Percentiles rank a stretch among this genome's conserved stretches.
These are phyloP conservation scores for Fonsecaea erecta DNA, from an alignment of 2,329 filamentous ascomycete species.

Conservation along the genomic window DNA sequence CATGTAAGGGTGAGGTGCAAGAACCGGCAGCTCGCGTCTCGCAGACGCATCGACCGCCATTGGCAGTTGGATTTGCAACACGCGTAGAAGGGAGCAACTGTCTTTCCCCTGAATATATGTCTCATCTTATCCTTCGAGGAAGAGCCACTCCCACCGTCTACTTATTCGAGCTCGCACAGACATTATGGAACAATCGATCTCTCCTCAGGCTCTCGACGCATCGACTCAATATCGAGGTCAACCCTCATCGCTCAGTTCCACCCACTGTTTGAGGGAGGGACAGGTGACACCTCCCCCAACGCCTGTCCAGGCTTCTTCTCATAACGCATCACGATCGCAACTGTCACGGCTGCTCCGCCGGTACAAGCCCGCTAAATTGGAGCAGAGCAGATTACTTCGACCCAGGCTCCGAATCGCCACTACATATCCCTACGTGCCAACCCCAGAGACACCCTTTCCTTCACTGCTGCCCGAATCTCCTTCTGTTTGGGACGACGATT, in stretches of 20 bases:
- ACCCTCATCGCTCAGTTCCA: constrained; percentile 13
- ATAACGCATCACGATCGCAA: constrained; percentile 17
- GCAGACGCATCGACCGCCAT: constrained; percentile 7
- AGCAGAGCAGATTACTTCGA: constrained; percentile 6
- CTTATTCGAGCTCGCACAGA: constrained; percentile 2
- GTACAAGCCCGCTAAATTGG: constrained; percentile 20
- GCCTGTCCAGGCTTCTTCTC: neutral
- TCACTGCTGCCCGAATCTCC: constrained; percentile 18
- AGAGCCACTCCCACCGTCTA: constrained; percentile 3
- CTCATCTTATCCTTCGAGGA: constrained; percentile 20
- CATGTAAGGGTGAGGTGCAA: constrained; percentile 25
- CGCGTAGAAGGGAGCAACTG: constrained; percentile 7
- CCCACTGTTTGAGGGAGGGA: constrained; percentile 20
- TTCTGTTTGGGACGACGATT: constrained; percentile 4
- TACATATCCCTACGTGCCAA: constrained; percentile 4
- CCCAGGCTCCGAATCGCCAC: constrained; percentile 4
- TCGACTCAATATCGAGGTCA: neutral
- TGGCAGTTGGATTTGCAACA: constrained; percentile 29
- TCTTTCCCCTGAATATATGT: constrained; percentile 24
- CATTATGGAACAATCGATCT: constrained; percentile 19
- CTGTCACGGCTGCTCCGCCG: constrained; percentile 28
- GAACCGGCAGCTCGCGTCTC: constrained; percentile 16
- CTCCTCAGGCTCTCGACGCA: neutral
- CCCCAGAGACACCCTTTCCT: constrained; percentile 19
- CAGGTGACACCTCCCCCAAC: constrained; percentile 25